These are phyloP conservation scores for Macadamia tetraphylla DNA, from an alignment of 164 flowering plant species.

Conservation along the genomic window DNA sequence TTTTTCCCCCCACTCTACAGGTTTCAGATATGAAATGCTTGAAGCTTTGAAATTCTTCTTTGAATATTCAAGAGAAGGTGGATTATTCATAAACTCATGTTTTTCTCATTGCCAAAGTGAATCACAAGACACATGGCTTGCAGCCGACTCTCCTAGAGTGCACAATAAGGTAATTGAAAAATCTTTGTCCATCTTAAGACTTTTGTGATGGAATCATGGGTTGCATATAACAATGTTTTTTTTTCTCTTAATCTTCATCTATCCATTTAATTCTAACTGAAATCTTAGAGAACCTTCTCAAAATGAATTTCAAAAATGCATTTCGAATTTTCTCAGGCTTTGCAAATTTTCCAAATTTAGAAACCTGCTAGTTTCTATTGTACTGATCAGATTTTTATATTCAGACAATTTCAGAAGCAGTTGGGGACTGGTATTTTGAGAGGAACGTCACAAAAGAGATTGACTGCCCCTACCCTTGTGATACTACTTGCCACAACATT, in stretches of 20 bases:
- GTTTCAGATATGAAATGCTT: slow-evolving; percentile 69
- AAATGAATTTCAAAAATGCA: neutral
- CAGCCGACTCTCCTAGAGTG: slow-evolving; percentile 66
- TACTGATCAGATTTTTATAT: neutral
- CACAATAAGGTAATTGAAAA: slow-evolving; percentile 53
- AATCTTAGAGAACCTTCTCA: neutral
- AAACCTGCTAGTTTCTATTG: neutral
- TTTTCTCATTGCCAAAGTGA: slow-evolving; percentile 97
- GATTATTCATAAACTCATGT: slow-evolving; percentile 84
- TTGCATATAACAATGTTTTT: neutral
- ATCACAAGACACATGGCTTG: slow-evolving; percentile 82
- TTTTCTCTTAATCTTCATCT: neutral
- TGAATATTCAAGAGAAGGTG: slow-evolving; percentile 43
- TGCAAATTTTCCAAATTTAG: no score
- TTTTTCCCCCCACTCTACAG: slow-evolving; percentile 25
- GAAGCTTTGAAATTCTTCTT: slow-evolving; percentile 37
- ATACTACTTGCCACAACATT: slow-evolving; percentile 56
- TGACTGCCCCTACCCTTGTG: slow-evolving; percentile 85
- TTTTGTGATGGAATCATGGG: no score
- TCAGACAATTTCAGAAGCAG: slow-evolving; percentile 80
- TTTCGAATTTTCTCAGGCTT: no score
- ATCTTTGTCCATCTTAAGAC: neutral
- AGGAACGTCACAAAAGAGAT: slow-evolving; percentile 45
- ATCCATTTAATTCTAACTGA: neutral
- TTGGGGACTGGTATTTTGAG: slow-evolving; percentile 88